Base-by-base conservation (phyloP, 768 basidiomycete species). In the Termitomyces sp. region DNA sequence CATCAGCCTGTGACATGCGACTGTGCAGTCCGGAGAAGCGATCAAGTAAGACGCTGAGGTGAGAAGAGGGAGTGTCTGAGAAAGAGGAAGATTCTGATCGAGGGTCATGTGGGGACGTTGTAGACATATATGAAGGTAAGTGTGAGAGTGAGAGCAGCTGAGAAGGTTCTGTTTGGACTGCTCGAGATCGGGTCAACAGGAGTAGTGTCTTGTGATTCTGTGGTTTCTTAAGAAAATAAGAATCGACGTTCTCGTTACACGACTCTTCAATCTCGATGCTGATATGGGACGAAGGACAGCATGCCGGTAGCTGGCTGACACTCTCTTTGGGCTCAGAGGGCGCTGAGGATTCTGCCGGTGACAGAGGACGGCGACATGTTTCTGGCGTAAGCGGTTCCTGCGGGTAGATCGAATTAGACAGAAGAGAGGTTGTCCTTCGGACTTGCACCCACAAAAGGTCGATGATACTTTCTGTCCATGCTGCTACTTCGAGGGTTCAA, bases 21-120 rank as follows among this genome's bases (percentile, higher is more conserved):
- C 67, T 74, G 43, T 78, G 63, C 3, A 98, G 73, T 27, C 78
- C 74, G 25, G 76, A 69, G 46, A 89, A 74, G 56, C 89, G 84
- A 40, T 89, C 86, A 32, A 90, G 67, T 49, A 91, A 71, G 12
- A 71, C 65, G 25, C 83, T 76, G 30, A 90, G 71, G 42, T 77
- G 76, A 14, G 80, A 79, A 23, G 89, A 80, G 3, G 79, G 75
- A 0, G 74, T 69, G 51, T 80, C 78, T 2, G 78, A 78, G 46
- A 86, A 68, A 0, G 91, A 89, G 0, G 91, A 91, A 0, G 88
- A 82, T 63, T 94, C 89, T 0, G 91, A 92, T 32, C 77, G 80
- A 17, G 78, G 80, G 46, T 90, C 88, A 28, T 78, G 72, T 5
- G 79, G 76, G 3, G 81, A 79, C 16, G 70, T 63, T 3, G 76